Conservation (phyloP, 164 flowering plant genomes). For the Annona squamosa region DNA sequence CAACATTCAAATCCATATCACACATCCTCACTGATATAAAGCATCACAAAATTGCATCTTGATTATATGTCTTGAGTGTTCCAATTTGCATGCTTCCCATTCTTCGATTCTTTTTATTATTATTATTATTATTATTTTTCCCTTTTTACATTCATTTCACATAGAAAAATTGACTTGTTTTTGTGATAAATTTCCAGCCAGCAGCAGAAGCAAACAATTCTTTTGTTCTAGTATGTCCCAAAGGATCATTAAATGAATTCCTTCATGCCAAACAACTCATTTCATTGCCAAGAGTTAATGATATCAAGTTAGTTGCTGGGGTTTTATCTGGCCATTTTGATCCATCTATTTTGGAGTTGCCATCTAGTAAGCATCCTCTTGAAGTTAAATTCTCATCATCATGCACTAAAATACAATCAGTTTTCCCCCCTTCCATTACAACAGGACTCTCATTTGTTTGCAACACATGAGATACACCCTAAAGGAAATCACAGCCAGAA, state of each 20-base stretch:
- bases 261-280: constrained; percentile 24
- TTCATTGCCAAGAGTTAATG: constrained; percentile 48
- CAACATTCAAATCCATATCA: too few species aligned
- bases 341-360: constrained; percentile 37
- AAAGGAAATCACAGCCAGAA: too few species aligned
- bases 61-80: background rate
- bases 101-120: background rate
- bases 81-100: background rate
- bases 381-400: background rate
- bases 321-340: constrained; percentile 61
- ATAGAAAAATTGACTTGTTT: background rate
- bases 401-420: background rate
- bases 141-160: background rate
- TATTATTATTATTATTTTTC: too few species aligned
- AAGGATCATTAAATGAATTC: constrained; percentile 26
- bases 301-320: constrained; percentile 51
- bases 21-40: background rate
- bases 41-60: background rate
- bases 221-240: constrained; percentile 50
- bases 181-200: constrained; percentile 28
- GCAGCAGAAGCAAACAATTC: constrained; percentile 27
- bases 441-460: too few species aligned
- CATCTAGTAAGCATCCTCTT: constrained; percentile 47
- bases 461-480: too few species aligned
- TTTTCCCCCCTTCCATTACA: too few species aligned